Evolutionary conservation across 2,329 filamentous ascomycete genomes (phyloP), one percentile per base, ranked within the genome.

Genomic region (Colletotrichum incanum): DNA sequence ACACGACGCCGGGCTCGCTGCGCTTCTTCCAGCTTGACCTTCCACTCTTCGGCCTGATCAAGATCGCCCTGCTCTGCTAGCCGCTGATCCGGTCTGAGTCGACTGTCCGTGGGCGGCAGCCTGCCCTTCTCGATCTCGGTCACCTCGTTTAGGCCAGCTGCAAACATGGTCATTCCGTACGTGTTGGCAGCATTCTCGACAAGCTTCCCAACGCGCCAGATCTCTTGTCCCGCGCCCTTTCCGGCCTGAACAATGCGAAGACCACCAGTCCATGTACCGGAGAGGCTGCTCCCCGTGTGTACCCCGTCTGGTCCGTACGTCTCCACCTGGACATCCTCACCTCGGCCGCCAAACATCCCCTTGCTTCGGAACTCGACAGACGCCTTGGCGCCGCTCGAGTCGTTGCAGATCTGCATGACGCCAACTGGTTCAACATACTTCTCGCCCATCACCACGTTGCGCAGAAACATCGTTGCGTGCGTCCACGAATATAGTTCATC

Each of bases 381-480:
- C 1, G 95, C 94, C 79, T 94, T 95, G 75, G 93, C 91, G 9
- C 95, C 94, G 0, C 92, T 94, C 6, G 89, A 93, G 78, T 99
- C 96, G 80, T 96, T 96, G 75, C 90, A 84, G 43, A 99, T 90
- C 31, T 92, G 91, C 94, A 98, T 96, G 54, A 90, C 94, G 56
- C 95, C 95, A 0, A 97, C 94, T 0, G 96, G 96, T 83, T 99
- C 96, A 16, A 98, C 91, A 79, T 99, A 99, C 83, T 98, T 99
- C 82, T 99, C 96, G 49, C 96, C 96, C 77, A 97, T 96, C 67
- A 99, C 97, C 64, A 99, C 94, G 80, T 99, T 99, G 59, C 96
- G 91, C 66, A 99, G 84, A 83, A 98, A 98, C 75, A 93, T 94
- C 5, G 94, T 98, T 1, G 96, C 94, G 23, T 94, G 88, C 56